phyloP scores from a whole-genome alignment of 495 filamentous ascomycete species.

The Penicillium malachiteum region DNA sequence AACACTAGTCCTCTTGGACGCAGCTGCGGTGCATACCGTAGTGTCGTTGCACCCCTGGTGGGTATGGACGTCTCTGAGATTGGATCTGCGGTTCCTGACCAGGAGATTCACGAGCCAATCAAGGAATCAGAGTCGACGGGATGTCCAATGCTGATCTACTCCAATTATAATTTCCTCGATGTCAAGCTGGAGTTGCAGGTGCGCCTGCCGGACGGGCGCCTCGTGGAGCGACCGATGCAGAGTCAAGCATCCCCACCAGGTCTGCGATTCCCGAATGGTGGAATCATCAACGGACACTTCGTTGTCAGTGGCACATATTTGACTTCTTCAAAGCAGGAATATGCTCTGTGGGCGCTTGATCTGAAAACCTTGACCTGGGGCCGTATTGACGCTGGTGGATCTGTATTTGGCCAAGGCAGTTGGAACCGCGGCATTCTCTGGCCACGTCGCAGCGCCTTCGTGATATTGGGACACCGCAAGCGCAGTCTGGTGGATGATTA shows the following conservation, averaged over 20 bases:
- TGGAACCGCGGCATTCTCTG: conserved; percentile 96
- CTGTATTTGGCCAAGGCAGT: conserved; percentile 89
- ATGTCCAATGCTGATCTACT: conserved; percentile 94
- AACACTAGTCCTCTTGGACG: conserved; percentile 79
- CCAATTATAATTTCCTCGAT: conserved; percentile 97
- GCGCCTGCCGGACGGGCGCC: conserved; percentile 75
- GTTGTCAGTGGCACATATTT: conserved; percentile 96
- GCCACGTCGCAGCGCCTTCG: conserved; percentile 88
- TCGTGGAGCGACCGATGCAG: conserved; percentile 86
- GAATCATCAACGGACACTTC: conserved; percentile 90
- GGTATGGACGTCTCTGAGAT: conserved; percentile 69
- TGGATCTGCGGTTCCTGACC: conserved; percentile 50
- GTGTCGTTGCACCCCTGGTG: conserved; percentile 83
- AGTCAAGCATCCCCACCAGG: conserved; percentile 85
- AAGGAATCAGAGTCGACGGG: conserved; percentile 51
- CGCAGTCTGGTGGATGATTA: conserved; percentile 96
- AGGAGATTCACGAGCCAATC: conserved; percentile 35
- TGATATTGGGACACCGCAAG: conserved; percentile 90
- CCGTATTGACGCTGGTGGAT: conserved; percentile 92
- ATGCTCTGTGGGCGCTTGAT: conserved; percentile 94
- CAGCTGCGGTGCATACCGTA: conserved; percentile 93
- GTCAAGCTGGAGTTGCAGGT: conserved; percentile 95
- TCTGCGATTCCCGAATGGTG: conserved; percentile 91
- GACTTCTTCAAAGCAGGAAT: conserved; percentile 97
- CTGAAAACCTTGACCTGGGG: conserved; percentile 85